Evolutionary conservation across 2,329 filamentous ascomycete species (phyloP).

Genomic region (Trichoderma sp.): DNA sequence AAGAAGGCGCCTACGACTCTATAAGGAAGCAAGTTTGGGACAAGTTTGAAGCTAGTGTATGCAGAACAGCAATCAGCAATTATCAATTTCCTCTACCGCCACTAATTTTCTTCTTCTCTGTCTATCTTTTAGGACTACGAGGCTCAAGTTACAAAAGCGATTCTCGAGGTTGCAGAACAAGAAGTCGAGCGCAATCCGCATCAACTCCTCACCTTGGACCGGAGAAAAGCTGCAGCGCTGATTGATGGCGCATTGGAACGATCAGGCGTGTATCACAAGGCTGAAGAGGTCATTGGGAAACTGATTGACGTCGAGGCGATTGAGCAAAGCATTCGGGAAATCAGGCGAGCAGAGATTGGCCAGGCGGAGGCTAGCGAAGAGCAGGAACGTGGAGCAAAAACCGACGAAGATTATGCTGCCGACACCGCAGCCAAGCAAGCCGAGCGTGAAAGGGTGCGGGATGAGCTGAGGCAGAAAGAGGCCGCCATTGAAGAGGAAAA

Average conservation of each 20-base stretch:
- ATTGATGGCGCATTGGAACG: constrained; percentile 78
- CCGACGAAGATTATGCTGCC: constrained; percentile 70
- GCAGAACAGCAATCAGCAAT: constrained; percentile 30
- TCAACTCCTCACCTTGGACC: constrained; percentile 71
- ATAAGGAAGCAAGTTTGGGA: constrained; percentile 77
- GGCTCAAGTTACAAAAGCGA: constrained; percentile 63
- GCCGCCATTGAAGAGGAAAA: constrained; percentile 64
- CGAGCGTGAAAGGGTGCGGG: constrained; percentile 62
- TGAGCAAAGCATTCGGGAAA: constrained; percentile 68
- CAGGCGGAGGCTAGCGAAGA: constrained; percentile 68
- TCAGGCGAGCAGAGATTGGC: constrained; percentile 68
- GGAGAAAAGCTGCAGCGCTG: constrained; percentile 71
- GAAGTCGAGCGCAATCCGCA: constrained; percentile 76
- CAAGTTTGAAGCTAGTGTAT: constrained; percentile 70
- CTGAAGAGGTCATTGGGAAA: constrained; percentile 65
- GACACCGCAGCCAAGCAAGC: constrained; percentile 63
- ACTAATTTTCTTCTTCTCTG: neutral
- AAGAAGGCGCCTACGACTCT: constrained; percentile 79
- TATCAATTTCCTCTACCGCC: neutral
- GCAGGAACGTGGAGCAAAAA: constrained; percentile 65
- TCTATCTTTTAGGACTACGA: constrained; percentile 62
- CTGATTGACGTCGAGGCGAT: constrained; percentile 70
- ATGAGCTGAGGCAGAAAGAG: constrained; percentile 61
- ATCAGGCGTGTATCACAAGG: constrained; percentile 72
- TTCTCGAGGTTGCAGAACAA: constrained; percentile 69